Percentiles rank a stretch among this genome's conserved stretches.
Conservation (phyloP, 2,329 filamentous ascomycete species). For the Stemphylium vesicarium region DNA sequence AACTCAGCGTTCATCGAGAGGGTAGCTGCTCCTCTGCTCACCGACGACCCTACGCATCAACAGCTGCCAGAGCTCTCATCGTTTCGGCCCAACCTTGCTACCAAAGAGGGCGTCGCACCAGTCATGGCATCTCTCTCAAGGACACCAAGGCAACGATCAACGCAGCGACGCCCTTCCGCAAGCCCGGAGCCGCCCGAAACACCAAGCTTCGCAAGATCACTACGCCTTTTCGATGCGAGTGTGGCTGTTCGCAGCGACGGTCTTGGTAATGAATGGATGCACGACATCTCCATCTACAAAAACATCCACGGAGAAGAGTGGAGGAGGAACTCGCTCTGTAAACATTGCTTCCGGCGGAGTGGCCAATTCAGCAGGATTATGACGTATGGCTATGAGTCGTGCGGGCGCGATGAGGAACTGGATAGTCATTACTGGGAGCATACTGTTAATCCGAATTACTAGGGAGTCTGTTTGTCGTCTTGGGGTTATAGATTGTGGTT, state of each 20-base stretch:
- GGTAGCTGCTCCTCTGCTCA: neutral
- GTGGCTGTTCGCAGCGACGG: neutral
- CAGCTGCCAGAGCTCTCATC: slow-evolving; percentile 19
- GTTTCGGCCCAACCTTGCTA: slow-evolving; percentile 15
- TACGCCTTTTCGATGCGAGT: slow-evolving; percentile 36
- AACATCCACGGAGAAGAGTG: slow-evolving; percentile 33
- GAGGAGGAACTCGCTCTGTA: slow-evolving; percentile 30
- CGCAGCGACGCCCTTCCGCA: slow-evolving; percentile 4
- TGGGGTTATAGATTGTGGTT: neutral
- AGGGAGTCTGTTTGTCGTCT: neutral
- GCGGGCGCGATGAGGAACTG: slow-evolving; percentile 32
- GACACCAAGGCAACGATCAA: neutral
- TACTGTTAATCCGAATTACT: neutral
- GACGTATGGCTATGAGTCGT: slow-evolving; percentile 36
- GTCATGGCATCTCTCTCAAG: neutral
- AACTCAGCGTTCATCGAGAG: slow-evolving; percentile 14
- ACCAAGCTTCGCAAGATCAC: slow-evolving; percentile 30
- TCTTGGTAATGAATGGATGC: neutral
- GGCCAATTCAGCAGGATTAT: slow-evolving; percentile 33
- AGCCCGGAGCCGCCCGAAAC: slow-evolving; percentile 17
- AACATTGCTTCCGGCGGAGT: slow-evolving; percentile 35
- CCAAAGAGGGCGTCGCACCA: slow-evolving; percentile 1
- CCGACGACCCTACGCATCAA: neutral
- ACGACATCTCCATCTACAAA: slow-evolving; percentile 34
- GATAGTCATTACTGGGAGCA: slow-evolving; percentile 41